A percentile compares a stretch with the other conserved stretches of the same genome.
phyloP scores from a whole-genome alignment of 176 grass and related monocot species.

The Oryza longistaminata region DNA sequence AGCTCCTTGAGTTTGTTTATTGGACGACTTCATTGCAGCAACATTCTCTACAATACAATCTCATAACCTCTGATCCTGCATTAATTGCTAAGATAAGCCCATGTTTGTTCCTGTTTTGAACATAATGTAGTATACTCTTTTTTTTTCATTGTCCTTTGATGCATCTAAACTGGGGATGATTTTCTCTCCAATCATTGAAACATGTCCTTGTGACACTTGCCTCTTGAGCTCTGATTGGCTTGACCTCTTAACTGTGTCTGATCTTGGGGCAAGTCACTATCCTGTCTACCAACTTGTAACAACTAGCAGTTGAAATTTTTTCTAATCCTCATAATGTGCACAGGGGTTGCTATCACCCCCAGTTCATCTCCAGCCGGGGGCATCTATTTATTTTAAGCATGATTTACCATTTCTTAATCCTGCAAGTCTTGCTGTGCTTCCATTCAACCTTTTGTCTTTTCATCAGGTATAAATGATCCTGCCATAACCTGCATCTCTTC shows the following conservation, averaged over 20 bases:
- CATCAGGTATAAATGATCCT: slow-evolving; percentile 53
- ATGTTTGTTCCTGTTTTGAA: slow-evolving; percentile 31
- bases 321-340: slow-evolving; percentile 33
- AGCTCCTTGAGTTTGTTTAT: slow-evolving; percentile 35
- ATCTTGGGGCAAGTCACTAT: slow-evolving; percentile 31
- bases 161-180: slow-evolving; percentile 6
- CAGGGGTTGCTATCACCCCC: slow-evolving; percentile 30
- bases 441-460: slow-evolving; percentile 24
- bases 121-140: neutral
- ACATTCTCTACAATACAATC: slow-evolving; percentile 38
- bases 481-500: slow-evolving; percentile 32
- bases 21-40: slow-evolving; percentile 26
- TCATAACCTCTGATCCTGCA: slow-evolving; percentile 29
- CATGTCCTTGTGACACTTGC: slow-evolving; percentile 6
- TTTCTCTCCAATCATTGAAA: slow-evolving; percentile 38
- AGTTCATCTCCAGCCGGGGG: slow-evolving; percentile 53
- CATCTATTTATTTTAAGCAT: slow-evolving; percentile 45
- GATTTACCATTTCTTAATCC: slow-evolving; percentile 37
- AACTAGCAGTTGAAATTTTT: slow-evolving; percentile 47
- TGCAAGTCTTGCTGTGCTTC: slow-evolving; percentile 9
- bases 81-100: slow-evolving; percentile 44
- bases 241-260: slow-evolving; percentile 26
- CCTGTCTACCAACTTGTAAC: slow-evolving; percentile 39
- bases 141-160: slow-evolving; percentile 31
- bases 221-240: slow-evolving; percentile 31